Conservation (phyloP, 179 eudicot genomes). For the Patellifolia procumbens region DNA sequence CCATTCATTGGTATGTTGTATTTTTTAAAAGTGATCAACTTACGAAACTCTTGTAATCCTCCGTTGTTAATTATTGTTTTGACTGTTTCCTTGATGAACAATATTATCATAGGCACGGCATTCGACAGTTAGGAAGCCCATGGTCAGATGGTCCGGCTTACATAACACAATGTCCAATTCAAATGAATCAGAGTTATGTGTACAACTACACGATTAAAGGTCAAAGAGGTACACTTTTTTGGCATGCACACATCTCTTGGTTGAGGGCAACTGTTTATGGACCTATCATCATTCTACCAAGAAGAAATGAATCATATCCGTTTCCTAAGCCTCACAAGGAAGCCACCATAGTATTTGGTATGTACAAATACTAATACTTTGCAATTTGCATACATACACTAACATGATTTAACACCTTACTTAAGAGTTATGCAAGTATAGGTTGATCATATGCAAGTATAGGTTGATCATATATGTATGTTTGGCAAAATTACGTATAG, state of each 20-base stretch:
- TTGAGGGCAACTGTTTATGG: conserved; percentile 55
- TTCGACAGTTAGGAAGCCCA: conserved; percentile 49
- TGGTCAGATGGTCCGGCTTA: conserved; percentile 82
- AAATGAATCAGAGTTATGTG: conserved; percentile 44
- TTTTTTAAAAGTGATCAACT: too few species aligned
- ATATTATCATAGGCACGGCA: conserved; percentile 58
- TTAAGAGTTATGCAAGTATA: too few species aligned
- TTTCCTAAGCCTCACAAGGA: conserved; percentile 65
- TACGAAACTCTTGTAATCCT: too few species aligned
- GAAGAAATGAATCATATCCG: conserved; percentile 48
- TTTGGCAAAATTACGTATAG: conserved; percentile 22
- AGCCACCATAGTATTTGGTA: conserved; percentile 58
- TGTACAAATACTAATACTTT: neutral
- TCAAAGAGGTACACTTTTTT: conserved; percentile 64
- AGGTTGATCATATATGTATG: neutral
- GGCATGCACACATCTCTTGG: conserved; percentile 76
- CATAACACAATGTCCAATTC: conserved; percentile 69
- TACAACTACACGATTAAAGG: conserved; percentile 62
- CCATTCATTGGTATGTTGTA: conserved; percentile 61
- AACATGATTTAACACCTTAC: neutral
- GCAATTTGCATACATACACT: too few species aligned
- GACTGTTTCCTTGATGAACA: too few species aligned
- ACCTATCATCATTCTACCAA: conserved; percentile 53
- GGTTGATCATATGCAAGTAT: too few species aligned
- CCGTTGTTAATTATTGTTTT: too few species aligned